Conservation (phyloP, 148 eudicot species). For the Rhododendron williamsianum region DNA sequence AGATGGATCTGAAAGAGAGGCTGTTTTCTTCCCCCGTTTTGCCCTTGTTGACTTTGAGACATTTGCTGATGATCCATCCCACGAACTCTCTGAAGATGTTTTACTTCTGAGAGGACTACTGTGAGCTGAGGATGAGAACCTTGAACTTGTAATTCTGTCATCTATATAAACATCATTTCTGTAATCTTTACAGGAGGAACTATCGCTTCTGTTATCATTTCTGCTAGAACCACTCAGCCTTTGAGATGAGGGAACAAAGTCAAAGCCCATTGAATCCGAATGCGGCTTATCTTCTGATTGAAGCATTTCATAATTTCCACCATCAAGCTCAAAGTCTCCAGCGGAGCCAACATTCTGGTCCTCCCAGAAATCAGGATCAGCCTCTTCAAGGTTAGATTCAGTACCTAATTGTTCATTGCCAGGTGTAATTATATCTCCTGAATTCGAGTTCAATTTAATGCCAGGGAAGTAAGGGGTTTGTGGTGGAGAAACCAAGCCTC, state of each 20-base stretch:
- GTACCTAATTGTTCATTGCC: constrained; percentile 39
- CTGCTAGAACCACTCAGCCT: constrained; percentile 25
- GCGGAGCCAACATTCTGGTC: constrained; percentile 26
- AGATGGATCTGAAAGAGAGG: constrained; percentile 21
- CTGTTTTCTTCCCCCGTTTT: constrained; percentile 47
- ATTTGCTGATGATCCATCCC: constrained; percentile 73
- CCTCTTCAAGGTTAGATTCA: constrained; percentile 37
- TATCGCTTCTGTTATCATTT: neutral
- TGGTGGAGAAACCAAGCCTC: constrained; percentile 49
- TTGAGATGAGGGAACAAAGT: constrained; percentile 33
- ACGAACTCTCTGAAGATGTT: constrained; percentile 80
- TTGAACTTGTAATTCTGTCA: constrained; percentile 51
- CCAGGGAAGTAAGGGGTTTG: constrained; percentile 47
- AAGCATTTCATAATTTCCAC: constrained; percentile 31
- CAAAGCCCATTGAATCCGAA: constrained; percentile 16
- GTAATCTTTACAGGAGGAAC: constrained; percentile 27
- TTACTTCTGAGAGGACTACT: constrained; percentile 58
- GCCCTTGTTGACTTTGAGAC: constrained; percentile 48
- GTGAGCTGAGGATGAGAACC: constrained; percentile 54
- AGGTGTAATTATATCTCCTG: constrained; percentile 32
- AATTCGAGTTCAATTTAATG: constrained; percentile 24
- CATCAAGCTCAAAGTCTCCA: constrained; percentile 37
- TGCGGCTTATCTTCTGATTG: constrained; percentile 42
- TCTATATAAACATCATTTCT: constrained; percentile 43
- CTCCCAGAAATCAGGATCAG: constrained; percentile 53